phyloP scores from a whole-genome alignment of 2,329 filamentous ascomycete genomes.

The Aureobasidium mangrovei region DNA sequence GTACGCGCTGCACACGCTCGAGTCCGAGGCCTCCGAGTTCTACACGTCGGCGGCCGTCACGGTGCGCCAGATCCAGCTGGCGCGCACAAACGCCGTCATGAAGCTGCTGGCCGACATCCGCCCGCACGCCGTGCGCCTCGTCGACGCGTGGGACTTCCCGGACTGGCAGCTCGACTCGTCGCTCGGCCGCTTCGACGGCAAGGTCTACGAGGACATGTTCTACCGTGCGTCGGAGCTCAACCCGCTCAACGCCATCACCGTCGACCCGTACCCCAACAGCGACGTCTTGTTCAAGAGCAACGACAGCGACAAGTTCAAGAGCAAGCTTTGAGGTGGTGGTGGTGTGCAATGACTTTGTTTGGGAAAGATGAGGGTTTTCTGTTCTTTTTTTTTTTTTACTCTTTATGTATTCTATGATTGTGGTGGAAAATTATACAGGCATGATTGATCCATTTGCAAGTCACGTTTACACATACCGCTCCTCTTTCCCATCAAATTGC shows the following conservation, averaged over 20 bases:
- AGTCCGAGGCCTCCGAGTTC: constrained; percentile 63
- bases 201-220: constrained; percentile 73
- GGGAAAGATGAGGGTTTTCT: no score
- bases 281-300: constrained; percentile 54
- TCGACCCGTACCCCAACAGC: constrained; percentile 63
- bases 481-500: no score
- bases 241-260: constrained; percentile 61
- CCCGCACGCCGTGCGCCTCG: constrained; percentile 62
- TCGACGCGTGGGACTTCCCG: constrained; percentile 67
- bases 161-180: constrained; percentile 70
- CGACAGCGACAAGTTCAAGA: constrained; percentile 38
- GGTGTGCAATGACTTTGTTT: no score
- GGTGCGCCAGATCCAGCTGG: constrained; percentile 62
- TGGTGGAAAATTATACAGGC: not conserved
- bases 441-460: no score
- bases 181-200: constrained; percentile 61
- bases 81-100: constrained; percentile 59
- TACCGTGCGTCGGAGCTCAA: constrained; percentile 62
- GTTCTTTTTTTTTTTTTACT: no score
- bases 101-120: constrained; percentile 62
- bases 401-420: no score
- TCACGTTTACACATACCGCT: no score
- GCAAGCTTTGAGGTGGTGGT: constrained; percentile 33
- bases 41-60: constrained; percentile 61
- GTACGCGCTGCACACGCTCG: constrained; percentile 56